phyloP scores from a whole-genome alignment of 2,329 filamentous ascomycete genomes.

The Botryosphaeria dothidea region DNA sequence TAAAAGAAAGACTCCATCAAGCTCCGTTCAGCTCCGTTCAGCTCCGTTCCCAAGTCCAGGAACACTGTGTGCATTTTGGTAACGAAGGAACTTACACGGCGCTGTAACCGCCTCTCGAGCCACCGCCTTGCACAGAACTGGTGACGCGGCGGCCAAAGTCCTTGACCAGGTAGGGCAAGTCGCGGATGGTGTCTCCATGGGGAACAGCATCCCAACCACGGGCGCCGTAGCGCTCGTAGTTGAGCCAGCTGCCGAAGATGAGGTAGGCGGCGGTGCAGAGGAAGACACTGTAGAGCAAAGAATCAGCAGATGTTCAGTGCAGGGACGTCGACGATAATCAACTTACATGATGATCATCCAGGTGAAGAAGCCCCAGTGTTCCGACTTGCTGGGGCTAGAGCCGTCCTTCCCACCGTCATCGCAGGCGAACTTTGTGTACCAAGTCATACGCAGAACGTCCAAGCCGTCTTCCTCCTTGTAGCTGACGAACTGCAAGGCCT shows the following conservation, averaged over 20 bases:
- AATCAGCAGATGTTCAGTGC: neutral
- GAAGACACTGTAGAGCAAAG: conserved; percentile 65
- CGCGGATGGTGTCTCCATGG: conserved; percentile 87
- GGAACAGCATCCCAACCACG: conserved; percentile 93
- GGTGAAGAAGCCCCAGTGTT: conserved; percentile 92
- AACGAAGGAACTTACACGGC: conserved; percentile 64
- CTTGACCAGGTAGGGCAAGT: conserved; percentile 87
- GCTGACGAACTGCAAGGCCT: conserved; percentile 71
- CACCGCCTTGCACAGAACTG: conserved; percentile 80
- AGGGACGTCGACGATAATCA: neutral
- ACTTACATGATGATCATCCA: conserved; percentile 93
- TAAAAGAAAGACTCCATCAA: neutral
- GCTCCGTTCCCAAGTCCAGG: neutral
- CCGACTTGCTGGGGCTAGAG: conserved; percentile 43
- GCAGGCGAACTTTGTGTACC: conserved; percentile 87
- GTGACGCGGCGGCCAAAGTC: conserved; percentile 81
- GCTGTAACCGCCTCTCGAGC: conserved; percentile 87
- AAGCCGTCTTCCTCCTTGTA: conserved; percentile 64
- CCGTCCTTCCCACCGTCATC: conserved; percentile 46
- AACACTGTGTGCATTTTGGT: neutral
- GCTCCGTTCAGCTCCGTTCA: neutral
- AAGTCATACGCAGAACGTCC: conserved; percentile 73
- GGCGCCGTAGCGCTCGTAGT: conserved; percentile 95
- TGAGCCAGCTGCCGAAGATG: conserved; percentile 97
- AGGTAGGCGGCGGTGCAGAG: conserved; percentile 83